Base-by-base conservation (phyloP, 495 filamentous ascomycete species). In the Diplogelasinospora grovesii region DNA sequence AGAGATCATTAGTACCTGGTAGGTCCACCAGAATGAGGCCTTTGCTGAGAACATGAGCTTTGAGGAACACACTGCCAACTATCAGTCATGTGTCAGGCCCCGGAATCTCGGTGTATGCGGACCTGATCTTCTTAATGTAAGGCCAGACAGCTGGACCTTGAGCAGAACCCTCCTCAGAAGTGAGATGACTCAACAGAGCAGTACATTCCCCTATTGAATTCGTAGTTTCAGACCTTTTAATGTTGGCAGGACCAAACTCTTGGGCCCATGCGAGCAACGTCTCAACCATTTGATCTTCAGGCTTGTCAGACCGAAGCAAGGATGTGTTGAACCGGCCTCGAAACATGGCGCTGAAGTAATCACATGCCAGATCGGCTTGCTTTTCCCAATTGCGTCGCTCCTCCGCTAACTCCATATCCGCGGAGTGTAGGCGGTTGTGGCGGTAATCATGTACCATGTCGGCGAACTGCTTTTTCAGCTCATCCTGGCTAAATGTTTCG, bases 21-120 rank as follows among this genome's bases (percentile, higher is more conserved):
- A 68, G 60, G 29, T 68, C 64, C 0, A 61, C 60, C 9, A 68
- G 49, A 20, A 68, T 49, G 11, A 68, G 55, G 2, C 64, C 64
- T 29, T 54, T 62, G 41, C 54, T 59, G 14, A 68, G 40, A 25
- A 64, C 60, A 36, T 63, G 47, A 14, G 61, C 50, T 20, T 60
- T 57, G 22, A 58, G 43, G 21, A 39, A 60, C 1, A 68, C 61
- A 11, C 61, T 63, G 22, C 11, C 23, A n/a, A n/a, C 1, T 23
- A n/a, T 1, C 5, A 15, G 20, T 37, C 13, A 27, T 24, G 1
- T 19, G n/a, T 11, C 20, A 19, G n/a, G n/a, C n/a, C n/a, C n/a
- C 10, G 8, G 16, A 16, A 23, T 27, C 7, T 6, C 5, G 30
- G 10, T 4, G n/a, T n/a, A n/a, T n/a, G n/a, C n/a, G n/a, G n/a